These are phyloP conservation scores for Penicillium simplicissimum DNA, from an alignment of 495 filamentous ascomycete genomes.

Conservation along the genomic window DNA sequence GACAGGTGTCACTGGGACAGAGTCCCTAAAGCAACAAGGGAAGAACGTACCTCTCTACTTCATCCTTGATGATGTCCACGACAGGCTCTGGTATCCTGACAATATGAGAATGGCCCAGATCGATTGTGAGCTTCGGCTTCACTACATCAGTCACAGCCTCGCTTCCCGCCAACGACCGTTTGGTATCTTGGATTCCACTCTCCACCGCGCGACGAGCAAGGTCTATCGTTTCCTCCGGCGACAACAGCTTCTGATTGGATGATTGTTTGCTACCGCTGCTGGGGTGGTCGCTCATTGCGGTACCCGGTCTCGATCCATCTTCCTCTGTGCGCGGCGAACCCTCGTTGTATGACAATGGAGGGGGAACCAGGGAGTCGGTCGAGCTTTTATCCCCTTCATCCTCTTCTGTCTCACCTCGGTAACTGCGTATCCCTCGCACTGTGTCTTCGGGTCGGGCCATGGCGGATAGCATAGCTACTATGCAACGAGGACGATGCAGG, in stretches of 20 bases:
- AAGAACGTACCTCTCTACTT: conserved; percentile 76
- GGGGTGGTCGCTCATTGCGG: conserved; percentile 30
- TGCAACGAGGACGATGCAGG: conserved; percentile 2
- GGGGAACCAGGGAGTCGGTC: conserved; percentile 27
- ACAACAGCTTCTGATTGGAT: conserved; percentile 32
- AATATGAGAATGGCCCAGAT: conserved; percentile 82
- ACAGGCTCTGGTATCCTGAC: conserved; percentile 81
- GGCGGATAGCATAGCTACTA: conserved; percentile 35
- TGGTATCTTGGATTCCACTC: conserved; percentile 65
- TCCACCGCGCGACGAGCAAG: conserved; percentile 67
- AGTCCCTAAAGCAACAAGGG: neutral
- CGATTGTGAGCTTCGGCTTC: conserved; percentile 81
- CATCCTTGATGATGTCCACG: conserved; percentile 88
- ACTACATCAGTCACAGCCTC: conserved; percentile 68
- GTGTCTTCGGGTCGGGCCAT: conserved; percentile 46
- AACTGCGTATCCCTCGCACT: conserved; percentile 36
- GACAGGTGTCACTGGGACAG: neutral
- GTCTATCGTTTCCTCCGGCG: conserved; percentile 50
- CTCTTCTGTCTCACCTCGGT: conserved; percentile 37
- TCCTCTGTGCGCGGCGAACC: conserved; percentile 34
- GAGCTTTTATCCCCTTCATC: conserved; percentile 30
- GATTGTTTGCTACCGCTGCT: conserved; percentile 24
- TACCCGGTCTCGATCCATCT: conserved; percentile 33
- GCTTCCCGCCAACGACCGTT: conserved; percentile 65
- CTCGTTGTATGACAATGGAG: conserved; percentile 32